Percentiles rank a stretch among this genome's conserved stretches.
Evolutionary conservation across 176 grass and related monocot species (phyloP).

Genomic region (Elymus sibiricus): DNA sequence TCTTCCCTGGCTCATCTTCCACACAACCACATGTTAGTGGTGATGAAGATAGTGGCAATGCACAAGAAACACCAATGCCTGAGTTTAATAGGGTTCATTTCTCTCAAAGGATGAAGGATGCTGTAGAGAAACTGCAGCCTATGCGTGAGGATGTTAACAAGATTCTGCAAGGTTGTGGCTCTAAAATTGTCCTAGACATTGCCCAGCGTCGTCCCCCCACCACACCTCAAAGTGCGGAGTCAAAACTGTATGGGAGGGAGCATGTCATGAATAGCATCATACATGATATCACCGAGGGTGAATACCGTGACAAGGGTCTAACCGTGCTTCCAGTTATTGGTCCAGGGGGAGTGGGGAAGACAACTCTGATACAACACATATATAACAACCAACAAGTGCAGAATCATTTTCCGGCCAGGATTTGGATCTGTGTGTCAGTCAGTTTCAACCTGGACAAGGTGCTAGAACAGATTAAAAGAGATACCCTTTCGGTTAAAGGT

Average conservation of each 20-base stretch:
- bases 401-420: background rate
- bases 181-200: background rate
- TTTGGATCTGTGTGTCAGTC: background rate
- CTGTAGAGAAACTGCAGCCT: too few relatives aligned
- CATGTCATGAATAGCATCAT: background rate
- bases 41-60: too few relatives aligned
- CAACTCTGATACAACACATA: constrained; percentile 31
- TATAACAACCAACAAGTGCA: background rate
- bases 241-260: constrained; percentile 19
- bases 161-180: fast-evolving
- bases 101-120: too few relatives aligned
- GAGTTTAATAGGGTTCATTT: too few relatives aligned
- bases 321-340: constrained; percentile 35
- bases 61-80: too few relatives aligned
- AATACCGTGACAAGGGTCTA: background rate
- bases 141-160: too few relatives aligned
- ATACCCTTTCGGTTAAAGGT: fast-evolving
- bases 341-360: constrained; percentile 39
- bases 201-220: background rate
- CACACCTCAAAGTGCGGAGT: background rate
- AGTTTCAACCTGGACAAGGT: background rate
- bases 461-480: background rate
- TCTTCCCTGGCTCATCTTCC: background rate
- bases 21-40: too few relatives aligned
- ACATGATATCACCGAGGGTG: background rate